Percentiles rank a stretch among this genome's conserved stretches.
Conservation (phyloP, 2,329 filamentous ascomycete species). For the Colletotrichum phormii region DNA sequence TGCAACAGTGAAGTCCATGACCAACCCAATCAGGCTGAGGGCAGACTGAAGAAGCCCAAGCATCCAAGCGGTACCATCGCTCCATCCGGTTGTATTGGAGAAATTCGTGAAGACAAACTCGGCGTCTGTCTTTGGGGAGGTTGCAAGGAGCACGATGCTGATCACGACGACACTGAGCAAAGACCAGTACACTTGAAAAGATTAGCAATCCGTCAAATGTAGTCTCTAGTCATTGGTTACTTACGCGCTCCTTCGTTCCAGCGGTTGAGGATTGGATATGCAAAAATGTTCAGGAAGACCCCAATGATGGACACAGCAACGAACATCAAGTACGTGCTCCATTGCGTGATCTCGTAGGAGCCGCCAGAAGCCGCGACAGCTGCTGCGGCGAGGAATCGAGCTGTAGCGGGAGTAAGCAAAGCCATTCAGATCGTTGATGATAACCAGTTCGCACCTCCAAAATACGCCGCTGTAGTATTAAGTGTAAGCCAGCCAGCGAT, state of each 20-base stretch:
- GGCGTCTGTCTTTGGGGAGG: constrained; percentile 55
- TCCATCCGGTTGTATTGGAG: constrained; percentile 58
- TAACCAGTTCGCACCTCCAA: constrained; percentile 47
- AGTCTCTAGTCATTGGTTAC: constrained; percentile 14
- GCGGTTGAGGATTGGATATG: constrained; percentile 52
- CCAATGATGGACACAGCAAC: constrained; percentile 51
- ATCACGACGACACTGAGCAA: constrained; percentile 55
- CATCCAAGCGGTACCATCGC: constrained; percentile 59
- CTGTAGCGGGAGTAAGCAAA: constrained; percentile 38
- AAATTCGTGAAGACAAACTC: constrained; percentile 57
- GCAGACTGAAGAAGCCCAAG: constrained; percentile 57
- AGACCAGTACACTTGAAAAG: constrained; percentile 52
- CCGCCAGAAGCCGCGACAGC: constrained; percentile 53
- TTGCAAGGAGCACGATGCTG: constrained; percentile 55
- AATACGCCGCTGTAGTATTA: constrained; percentile 56
- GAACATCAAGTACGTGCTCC: constrained; percentile 57
- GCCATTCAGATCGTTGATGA: not conserved
- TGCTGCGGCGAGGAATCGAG: constrained; percentile 57
- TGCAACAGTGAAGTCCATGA: too few species aligned
- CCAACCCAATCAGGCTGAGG: constrained; percentile 51
- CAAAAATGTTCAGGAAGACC: constrained; percentile 53
- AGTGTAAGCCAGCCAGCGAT: constrained; percentile 59
- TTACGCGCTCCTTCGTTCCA: constrained; percentile 56
- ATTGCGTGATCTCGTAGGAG: constrained; percentile 49
- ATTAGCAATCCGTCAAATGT: not conserved